Percentiles rank a stretch among this genome's conserved stretches.
Conservation (phyloP, 2,329 filamentous ascomycete species). For the Atkinsonella hypoxylon region DNA sequence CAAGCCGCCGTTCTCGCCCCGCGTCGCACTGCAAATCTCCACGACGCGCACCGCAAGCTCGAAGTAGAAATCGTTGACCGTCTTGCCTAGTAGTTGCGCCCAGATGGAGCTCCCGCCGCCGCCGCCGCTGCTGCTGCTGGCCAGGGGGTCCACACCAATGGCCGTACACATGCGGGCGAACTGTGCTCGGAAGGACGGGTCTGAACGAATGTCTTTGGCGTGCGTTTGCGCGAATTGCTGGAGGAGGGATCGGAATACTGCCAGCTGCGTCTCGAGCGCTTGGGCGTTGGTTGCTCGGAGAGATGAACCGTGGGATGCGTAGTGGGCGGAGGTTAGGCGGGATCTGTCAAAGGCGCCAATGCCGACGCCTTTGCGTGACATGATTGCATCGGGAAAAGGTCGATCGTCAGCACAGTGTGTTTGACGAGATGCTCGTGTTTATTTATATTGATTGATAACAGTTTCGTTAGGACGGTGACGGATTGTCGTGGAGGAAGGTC, state of each 20-base stretch:
- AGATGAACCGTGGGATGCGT: constrained; percentile 76
- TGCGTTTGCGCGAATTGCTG: constrained; percentile 94
- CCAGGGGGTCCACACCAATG: constrained; percentile 90
- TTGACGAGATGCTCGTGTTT: neutral
- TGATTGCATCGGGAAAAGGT: constrained; percentile 16
- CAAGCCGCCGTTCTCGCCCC: constrained; percentile 84
- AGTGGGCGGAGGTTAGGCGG: constrained; percentile 75
- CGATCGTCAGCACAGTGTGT: neutral
- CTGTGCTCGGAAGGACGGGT: constrained; percentile 88
- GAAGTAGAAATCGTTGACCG: constrained; percentile 97
- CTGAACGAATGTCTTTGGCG: constrained; percentile 88
- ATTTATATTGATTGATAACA: too few species aligned
- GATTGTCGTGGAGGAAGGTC: too few species aligned
- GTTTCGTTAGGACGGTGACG: too few species aligned
- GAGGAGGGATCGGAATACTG: constrained; percentile 88
- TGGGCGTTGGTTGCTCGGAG: constrained; percentile 76
- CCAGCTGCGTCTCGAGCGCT: constrained; percentile 83
- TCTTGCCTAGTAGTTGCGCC: constrained; percentile 82
- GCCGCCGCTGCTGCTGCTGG: constrained; percentile 27
- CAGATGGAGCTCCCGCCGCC: constrained; percentile 56
- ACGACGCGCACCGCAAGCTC: constrained; percentile 93
- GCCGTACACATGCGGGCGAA: constrained; percentile 98
- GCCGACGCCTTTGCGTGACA: constrained; percentile 75
- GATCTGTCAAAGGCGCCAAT: constrained; percentile 82
- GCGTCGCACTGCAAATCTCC: constrained; percentile 76